Evolutionary conservation across 345 rosid genomes (phyloP).

Genomic region (Eutrema japonicum): DNA sequence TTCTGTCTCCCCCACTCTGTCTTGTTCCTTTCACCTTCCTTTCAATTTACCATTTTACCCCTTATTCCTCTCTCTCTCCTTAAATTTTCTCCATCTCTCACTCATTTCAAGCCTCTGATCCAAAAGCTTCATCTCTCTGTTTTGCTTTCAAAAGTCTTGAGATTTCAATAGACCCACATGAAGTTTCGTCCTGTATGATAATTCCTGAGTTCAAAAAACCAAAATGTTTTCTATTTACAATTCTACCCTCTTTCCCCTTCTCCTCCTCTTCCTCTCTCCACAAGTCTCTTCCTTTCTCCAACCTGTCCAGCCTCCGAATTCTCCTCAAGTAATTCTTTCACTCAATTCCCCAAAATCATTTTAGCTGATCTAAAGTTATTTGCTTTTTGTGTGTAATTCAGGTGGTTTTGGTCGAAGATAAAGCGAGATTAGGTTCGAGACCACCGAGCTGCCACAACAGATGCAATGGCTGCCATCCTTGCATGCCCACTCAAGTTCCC

Average conservation of each 20-base stretch:
- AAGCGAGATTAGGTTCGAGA: conserved; percentile 80
- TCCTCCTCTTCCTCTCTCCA: conserved; percentile 20
- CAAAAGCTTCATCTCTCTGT: conserved; percentile 15
- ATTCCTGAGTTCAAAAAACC: neutral
- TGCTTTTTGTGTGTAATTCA: conserved; percentile 15
- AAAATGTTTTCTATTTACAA: conserved; percentile 31
- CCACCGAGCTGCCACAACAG: conserved; percentile 94
- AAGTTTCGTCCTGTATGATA: conserved; percentile 15
- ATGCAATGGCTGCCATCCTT: conserved; percentile 86
- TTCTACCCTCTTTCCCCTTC: conserved; percentile 11
- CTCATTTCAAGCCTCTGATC: conserved; percentile 40
- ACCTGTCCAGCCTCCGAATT: conserved; percentile 29
- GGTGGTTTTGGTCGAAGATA: conserved; percentile 59
- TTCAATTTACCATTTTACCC: conserved; percentile 30
- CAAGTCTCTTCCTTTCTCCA: conserved; percentile 44
- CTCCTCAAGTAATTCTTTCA: conserved; percentile 39
- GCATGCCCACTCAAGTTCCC: conserved; percentile 87
- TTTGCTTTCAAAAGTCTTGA: conserved; percentile 34
- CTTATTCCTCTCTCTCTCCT: neutral
- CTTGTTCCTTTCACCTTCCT: conserved; percentile 60
- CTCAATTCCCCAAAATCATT: neutral
- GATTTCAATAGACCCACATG: conserved; percentile 36
- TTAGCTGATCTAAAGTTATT: neutral
- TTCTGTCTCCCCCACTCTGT: conserved; percentile 51
- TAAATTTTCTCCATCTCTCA: conserved; percentile 33